These are phyloP conservation scores for Ophiostoma angusticollis DNA, from an alignment of 2,329 filamentous ascomycete genomes.

Conservation along the genomic window DNA sequence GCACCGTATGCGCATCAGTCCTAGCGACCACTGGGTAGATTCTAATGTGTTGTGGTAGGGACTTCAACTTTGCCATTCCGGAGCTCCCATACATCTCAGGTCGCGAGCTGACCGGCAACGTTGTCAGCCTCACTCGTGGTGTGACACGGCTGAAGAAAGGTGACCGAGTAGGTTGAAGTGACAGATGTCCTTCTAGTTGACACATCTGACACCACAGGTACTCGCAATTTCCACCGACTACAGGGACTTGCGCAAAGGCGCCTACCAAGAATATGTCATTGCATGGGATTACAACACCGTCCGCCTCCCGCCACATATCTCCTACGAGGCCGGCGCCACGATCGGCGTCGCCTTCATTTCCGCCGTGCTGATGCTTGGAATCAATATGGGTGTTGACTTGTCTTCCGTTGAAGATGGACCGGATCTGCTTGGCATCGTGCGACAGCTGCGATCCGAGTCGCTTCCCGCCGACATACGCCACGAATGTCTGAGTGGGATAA, in stretches of 20 bases:
- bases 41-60: constrained; percentile 29
- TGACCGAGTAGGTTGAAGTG: constrained; percentile 31
- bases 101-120: constrained; percentile 53
- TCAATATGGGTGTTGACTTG: constrained; percentile 60
- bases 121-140: constrained; percentile 34
- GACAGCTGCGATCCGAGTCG: constrained; percentile 28
- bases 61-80: constrained; percentile 59
- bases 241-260: constrained; percentile 56
- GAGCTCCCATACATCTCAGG: constrained; percentile 56
- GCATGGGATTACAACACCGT: constrained; percentile 53
- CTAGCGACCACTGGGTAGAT: too few relatives aligned
- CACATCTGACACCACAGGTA: constrained; percentile 22
- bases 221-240: constrained; percentile 65
- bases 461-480: constrained; percentile 48
- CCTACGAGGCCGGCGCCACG: constrained; percentile 44
- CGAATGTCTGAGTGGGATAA: constrained; percentile 49
- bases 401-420: constrained; percentile 38
- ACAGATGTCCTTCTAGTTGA: not conserved
- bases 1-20: too few relatives aligned
- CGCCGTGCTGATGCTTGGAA: constrained; percentile 50
- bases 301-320: constrained; percentile 41
- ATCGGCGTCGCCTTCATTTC: constrained; percentile 62
- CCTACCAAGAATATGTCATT: constrained; percentile 58
- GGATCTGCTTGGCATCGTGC: constrained; percentile 41
- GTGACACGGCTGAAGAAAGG: constrained; percentile 39